Percentiles rank a stretch among this genome's conserved stretches.
These are phyloP conservation scores for Phanerodontia chrysosporium DNA, from an alignment of 768 basidiomycete species.

Conservation along the genomic window DNA sequence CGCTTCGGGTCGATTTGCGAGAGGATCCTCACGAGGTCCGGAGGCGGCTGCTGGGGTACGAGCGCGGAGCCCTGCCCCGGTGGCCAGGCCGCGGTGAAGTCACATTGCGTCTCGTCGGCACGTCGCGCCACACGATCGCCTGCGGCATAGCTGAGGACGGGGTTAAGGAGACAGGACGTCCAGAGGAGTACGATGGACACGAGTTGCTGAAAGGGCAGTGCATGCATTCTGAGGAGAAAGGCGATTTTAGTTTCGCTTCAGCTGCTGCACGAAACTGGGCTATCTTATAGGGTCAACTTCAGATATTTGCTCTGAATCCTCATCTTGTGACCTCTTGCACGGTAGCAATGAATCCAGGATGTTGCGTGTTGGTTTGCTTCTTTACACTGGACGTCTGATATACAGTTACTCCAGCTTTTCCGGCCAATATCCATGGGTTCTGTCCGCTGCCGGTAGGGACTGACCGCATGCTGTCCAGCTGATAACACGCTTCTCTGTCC, in stretches of 20 bases:
- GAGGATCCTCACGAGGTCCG: constrained; percentile 43
- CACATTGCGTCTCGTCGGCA: constrained; percentile 17
- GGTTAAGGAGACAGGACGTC: constrained; percentile 3
- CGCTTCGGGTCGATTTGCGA: constrained; percentile 41
- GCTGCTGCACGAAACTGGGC: background rate
- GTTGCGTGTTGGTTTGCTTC: background rate
- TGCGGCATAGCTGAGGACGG: background rate
- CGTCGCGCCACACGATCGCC: background rate
- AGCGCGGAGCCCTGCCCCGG: constrained; percentile 42
- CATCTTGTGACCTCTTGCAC: background rate
- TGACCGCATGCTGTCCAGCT: background rate
- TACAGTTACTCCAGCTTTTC: background rate
- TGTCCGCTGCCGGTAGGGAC: background rate
- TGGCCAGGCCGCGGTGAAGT: constrained; percentile 37
- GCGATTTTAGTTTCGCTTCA: background rate
- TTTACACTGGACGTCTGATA: background rate
- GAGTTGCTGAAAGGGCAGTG: background rate
- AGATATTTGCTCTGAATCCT: background rate
- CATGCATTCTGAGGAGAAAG: background rate
- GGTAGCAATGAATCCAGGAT: background rate
- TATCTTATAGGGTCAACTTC: background rate
- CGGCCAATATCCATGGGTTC: background rate
- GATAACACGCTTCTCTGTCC: constrained; percentile 3
- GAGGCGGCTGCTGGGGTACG: constrained; percentile 38
- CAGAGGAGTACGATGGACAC: background rate